Evolutionary conservation across 1,139 yeast genomes (phyloP).

Genomic region (Suhomyces bolitotheri): DNA sequence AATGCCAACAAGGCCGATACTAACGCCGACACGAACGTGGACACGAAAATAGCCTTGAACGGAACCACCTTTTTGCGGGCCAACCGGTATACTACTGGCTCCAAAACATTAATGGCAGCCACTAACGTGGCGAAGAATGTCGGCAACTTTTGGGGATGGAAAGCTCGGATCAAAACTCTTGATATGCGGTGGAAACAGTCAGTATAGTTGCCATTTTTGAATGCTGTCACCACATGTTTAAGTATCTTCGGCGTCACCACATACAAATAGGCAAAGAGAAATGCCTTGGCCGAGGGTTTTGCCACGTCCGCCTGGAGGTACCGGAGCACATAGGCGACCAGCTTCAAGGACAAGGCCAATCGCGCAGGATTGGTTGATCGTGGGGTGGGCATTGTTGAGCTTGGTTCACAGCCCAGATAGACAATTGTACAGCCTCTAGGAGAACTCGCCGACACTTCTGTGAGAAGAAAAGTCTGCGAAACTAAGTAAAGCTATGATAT

Average conservation of each 20-base stretch:
- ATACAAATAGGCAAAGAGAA: constrained; percentile 38
- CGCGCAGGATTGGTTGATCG: too few relatives aligned
- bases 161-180: constrained; percentile 23
- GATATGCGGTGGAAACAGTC: constrained; percentile 16
- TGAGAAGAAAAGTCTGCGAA: too few relatives aligned
- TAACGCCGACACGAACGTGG: constrained; percentile 34
- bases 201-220: constrained; percentile 16
- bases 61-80: constrained; percentile 19
- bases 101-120: constrained; percentile 30
- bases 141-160: constrained; percentile 34
- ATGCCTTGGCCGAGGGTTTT: constrained; percentile 28
- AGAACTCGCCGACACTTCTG: too few relatives aligned
- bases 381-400: too few relatives aligned
- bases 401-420: too few relatives aligned
- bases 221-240: constrained; percentile 19
- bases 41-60: constrained; percentile 25
- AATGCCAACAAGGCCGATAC: constrained; percentile 30
- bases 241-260: constrained; percentile 35
- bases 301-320: constrained; percentile 4
- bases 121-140: constrained; percentile 33
- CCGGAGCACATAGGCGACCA: constrained; percentile 4
- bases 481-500: too few relatives aligned
- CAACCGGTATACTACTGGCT: constrained; percentile 28
- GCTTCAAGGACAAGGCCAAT: constrained; percentile 1
- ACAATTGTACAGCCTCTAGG: too few relatives aligned